Evolutionary conservation across 2,329 filamentous ascomycete species (phyloP), one percentile per base, ranked within the genome.

Genomic region (Thermoascus crustaceus): DNA sequence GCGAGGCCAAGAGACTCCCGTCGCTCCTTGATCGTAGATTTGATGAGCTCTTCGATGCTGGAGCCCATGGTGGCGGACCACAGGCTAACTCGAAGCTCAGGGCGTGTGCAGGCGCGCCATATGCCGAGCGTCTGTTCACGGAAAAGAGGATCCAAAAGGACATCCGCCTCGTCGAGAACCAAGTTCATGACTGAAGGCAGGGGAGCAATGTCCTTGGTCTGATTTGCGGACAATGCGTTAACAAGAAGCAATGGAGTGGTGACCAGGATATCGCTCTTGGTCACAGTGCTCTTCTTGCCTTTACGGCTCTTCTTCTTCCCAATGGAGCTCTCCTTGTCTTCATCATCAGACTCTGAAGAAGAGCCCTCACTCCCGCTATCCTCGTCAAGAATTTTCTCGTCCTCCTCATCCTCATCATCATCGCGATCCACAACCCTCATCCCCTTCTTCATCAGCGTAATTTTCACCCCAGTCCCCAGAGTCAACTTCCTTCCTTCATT

Each of bases 21-120:
- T 22, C 79, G 72, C 6, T 69, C 63, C 24, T 70, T 64, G 33
- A 91, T 73, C 9, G 80, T 81, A n/a, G 76, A 74, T 5, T 74
- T 74, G 30, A 85, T 75, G 5, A 95, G 68, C 13, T 79, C 71
- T 64, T 98, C 91, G 26, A 96, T 84, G 48, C 82, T 91, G 10
- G 89, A 94, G 3, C 85, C 86, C 80, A 98, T 95, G 0, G 91
- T 98, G 9, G 91, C 91, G 9, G 91, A 96, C 87, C 89, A 98
- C 41, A 94, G 79, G 7, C 83, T 85, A 3, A 86, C 71, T 16
- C 79, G 75, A 6, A 96, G 68, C n/a, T 71, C 63, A 3, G 76
- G 69, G 46, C 80, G 79, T 2, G 69, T 78, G 58, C 89, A 89
- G 3, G 83, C 76, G 26, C 76, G 75, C 87, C 88, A 95, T 43